Evolutionary conservation across 768 basidiomycete genomes (phyloP).

Genomic region (Kockovaella imperatae): DNA sequence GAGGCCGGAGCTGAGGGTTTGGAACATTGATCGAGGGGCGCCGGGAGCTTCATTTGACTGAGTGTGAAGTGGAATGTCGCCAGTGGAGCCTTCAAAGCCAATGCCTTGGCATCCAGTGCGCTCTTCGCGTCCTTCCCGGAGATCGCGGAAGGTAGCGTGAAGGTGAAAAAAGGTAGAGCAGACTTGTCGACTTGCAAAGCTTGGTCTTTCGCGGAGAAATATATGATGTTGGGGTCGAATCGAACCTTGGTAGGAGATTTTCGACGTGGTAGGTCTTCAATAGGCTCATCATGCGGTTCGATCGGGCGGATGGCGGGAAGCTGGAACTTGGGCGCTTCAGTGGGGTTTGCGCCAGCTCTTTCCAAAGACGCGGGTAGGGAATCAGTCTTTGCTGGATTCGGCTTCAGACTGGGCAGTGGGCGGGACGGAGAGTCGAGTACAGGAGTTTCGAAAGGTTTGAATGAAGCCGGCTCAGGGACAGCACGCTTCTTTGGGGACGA

Average conservation of each 20-base stretch:
- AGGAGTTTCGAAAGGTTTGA: conserved; percentile 15
- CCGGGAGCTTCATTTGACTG: neutral
- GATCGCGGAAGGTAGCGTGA: conserved; percentile 11
- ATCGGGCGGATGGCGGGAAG: neutral
- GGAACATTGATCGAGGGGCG: no score
- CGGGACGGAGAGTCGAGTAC: neutral
- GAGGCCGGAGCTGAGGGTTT: neutral
- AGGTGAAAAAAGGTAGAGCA: conserved; percentile 35
- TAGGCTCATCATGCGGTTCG: neutral
- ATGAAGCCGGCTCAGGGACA: conserved; percentile 9
- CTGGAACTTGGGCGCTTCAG: conserved; percentile 7
- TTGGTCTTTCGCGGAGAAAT: conserved; percentile 27
- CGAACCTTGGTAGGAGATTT: no score
- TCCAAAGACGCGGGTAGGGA: neutral
- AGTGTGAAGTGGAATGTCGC: conserved; percentile 12
- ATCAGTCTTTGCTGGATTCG: neutral
- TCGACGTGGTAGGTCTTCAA: neutral
- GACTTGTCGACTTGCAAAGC: conserved; percentile 22
- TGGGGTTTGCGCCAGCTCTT: neutral
- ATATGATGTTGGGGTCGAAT: conserved; percentile 8
- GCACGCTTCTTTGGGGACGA: neutral
- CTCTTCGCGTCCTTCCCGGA: conserved; percentile 1
- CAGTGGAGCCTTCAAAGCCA: conserved; percentile 7
- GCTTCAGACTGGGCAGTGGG: conserved; percentile 1
- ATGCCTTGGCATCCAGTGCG: conserved; percentile 5